A percentile compares a stretch with the other conserved stretches of the same genome.
Conservation (phyloP, 352 stramenopile genomes). For the Elongisporangium undulatum region DNA sequence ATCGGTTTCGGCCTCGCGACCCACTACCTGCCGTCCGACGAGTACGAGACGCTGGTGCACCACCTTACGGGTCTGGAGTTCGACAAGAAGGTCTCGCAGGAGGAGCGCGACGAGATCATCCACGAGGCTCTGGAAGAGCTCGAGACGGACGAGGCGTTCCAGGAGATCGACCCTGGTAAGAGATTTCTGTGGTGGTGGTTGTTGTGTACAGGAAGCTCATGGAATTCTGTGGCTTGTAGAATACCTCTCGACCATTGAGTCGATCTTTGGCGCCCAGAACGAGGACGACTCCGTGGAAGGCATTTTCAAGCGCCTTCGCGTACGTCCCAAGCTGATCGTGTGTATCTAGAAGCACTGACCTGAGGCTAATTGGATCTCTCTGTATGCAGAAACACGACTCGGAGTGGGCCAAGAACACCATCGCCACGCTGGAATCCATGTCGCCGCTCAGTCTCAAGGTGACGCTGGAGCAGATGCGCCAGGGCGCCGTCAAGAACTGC, state of each 20-base stretch:
- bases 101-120: slow-evolving; percentile 84
- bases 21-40: slow-evolving; percentile 91
- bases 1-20: slow-evolving; percentile 95
- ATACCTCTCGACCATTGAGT: slow-evolving; percentile 74
- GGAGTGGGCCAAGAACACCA: slow-evolving; percentile 74
- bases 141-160: slow-evolving; percentile 81
- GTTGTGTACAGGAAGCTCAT: slow-evolving; percentile 6
- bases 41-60: slow-evolving; percentile 87
- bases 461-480: slow-evolving; percentile 91
- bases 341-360: background rate
- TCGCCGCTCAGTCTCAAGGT: slow-evolving; percentile 94
- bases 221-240: slow-evolving; percentile 15
- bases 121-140: slow-evolving; percentile 72
- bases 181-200: slow-evolving; percentile 6
- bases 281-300: slow-evolving; percentile 71
- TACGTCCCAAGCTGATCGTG: slow-evolving; percentile 3
- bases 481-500: slow-evolving; percentile 79
- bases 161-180: slow-evolving; percentile 63
- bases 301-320: slow-evolving; percentile 53
- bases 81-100: slow-evolving; percentile 57
- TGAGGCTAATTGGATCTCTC: slow-evolving; percentile 3
- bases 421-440: slow-evolving; percentile 84
- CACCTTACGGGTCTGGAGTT: slow-evolving; percentile 84
- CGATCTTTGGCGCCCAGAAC: slow-evolving; percentile 71
- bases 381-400: slow-evolving; percentile 43